phyloP scores from a whole-genome alignment of 306 rosid species.

The Medicago lupulina region DNA sequence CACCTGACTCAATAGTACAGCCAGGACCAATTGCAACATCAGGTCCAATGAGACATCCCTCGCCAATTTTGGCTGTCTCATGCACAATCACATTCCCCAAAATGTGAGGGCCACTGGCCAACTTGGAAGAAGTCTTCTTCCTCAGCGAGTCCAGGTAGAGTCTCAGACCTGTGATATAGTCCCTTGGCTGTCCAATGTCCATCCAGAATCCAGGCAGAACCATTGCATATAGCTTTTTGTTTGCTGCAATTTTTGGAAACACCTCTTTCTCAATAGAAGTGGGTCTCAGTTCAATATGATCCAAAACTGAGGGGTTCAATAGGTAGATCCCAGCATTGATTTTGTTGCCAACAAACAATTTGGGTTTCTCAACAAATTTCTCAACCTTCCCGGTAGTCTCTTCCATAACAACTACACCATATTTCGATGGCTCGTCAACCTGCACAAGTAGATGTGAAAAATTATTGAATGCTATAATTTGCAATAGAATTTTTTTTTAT shows the following conservation, averaged over 20 bases:
- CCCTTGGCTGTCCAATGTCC: constrained; percentile 99
- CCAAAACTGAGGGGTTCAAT: constrained; percentile 86
- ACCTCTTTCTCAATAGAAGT: constrained; percentile 99
- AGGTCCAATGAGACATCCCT: constrained; percentile 98
- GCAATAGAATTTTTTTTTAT: background rate
- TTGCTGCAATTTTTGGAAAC: constrained; percentile 89
- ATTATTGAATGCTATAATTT: constrained; percentile 12
- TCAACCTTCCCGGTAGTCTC: constrained; percentile 92
- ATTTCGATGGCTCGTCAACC: constrained; percentile 99
- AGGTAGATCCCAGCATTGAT: constrained; percentile 98
- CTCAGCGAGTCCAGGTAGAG: constrained; percentile 84
- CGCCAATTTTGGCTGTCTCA: constrained; percentile 85
- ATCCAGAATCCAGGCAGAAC: constrained; percentile 99
- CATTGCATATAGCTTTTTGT: constrained; percentile 86
- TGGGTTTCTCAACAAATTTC: constrained; percentile 94
- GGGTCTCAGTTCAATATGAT: constrained; percentile 84
- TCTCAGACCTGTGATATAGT: constrained; percentile 84
- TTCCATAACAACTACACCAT: constrained; percentile 96
- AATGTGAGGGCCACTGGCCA: constrained; percentile 76
- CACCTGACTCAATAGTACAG: constrained; percentile 87
- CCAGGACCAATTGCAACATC: constrained; percentile 99
- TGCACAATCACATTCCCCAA: constrained; percentile 94
- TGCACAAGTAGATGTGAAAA: constrained; percentile 46
- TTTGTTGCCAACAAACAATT: constrained; percentile 95
- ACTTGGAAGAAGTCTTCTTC: constrained; percentile 73